Evolutionary conservation across 106 monocot species (phyloP).

Genomic region (Phalaenopsis aphrodite): DNA sequence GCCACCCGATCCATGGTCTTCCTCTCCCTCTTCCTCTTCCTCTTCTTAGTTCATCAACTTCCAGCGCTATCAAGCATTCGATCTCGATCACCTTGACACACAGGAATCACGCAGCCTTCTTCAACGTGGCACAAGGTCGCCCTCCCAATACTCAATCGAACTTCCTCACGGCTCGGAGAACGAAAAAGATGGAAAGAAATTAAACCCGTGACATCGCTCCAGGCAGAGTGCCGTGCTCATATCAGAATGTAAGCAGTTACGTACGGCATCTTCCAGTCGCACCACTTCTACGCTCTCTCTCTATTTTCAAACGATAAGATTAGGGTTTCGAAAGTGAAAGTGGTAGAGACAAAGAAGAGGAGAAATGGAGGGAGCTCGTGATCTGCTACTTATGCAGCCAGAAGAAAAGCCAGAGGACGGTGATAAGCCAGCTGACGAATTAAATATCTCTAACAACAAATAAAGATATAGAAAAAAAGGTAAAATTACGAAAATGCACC

Average conservation of each 20-base stretch:
- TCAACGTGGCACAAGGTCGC: background rate
- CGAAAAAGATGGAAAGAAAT: background rate
- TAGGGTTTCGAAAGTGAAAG: background rate
- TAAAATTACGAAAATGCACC: background rate
- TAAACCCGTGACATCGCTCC: conserved; percentile 1
- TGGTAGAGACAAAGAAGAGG: background rate
- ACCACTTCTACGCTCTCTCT: background rate
- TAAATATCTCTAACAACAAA: background rate
- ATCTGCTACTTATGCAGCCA: background rate
- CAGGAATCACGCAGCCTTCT: background rate
- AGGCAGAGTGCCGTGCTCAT: background rate
- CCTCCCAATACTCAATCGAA: background rate
- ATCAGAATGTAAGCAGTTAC: background rate
- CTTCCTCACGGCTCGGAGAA: background rate
- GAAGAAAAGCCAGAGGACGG: background rate
- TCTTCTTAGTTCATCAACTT: background rate
- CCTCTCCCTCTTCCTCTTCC: conserved; percentile 7
- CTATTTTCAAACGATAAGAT: background rate
- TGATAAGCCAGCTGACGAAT: background rate
- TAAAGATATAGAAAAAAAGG: background rate
- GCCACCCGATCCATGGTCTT: conserved; percentile 56
- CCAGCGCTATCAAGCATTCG: background rate
- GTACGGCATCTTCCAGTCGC: background rate
- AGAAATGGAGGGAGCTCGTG: background rate
- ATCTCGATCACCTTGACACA: background rate